Evolutionary conservation across 2,329 filamentous ascomycete genomes (phyloP).

Genomic region (Penicillium sp.): DNA sequence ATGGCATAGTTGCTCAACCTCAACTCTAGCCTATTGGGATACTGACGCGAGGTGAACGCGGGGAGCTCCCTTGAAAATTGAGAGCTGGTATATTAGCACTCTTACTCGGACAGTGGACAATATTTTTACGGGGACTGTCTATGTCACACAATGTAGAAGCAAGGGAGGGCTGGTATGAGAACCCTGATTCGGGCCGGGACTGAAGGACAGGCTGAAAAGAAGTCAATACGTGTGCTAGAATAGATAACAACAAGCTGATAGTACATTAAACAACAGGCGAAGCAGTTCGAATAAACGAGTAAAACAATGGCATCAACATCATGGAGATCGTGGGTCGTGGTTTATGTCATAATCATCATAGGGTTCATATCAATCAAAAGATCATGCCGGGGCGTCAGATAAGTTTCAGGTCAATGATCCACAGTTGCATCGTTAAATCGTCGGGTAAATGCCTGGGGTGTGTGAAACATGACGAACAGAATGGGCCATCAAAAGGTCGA

Average conservation of each 20-base stretch:
- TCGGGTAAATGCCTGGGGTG: slow-evolving; percentile 6
- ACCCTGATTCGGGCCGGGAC: background rate
- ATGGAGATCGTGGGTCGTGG: slow-evolving; percentile 16
- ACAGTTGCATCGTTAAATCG: slow-evolving; percentile 18
- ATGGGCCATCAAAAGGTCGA: slow-evolving; percentile 4
- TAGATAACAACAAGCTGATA: background rate
- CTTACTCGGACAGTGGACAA: background rate
- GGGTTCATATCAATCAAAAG: slow-evolving; percentile 16
- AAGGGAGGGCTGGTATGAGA: background rate
- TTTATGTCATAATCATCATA: slow-evolving; percentile 23
- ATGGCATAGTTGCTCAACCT: too few species aligned
- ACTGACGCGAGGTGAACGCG: background rate
- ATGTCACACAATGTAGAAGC: slow-evolving; percentile 1
- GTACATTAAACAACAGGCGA: slow-evolving; percentile 1
- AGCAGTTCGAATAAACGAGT: background rate
- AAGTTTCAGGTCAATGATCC: slow-evolving; percentile 7
- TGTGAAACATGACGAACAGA: slow-evolving; percentile 17
- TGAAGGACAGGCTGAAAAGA: background rate
- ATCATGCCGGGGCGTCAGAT: slow-evolving; percentile 10
- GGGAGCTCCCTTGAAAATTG: too few species aligned
- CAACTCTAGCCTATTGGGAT: background rate
- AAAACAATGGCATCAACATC: slow-evolving; percentile 10
- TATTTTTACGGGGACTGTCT: background rate
- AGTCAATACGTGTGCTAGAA: background rate
- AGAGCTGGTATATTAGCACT: background rate